These are phyloP conservation scores for Saccharomycopsis babjevae DNA, from an alignment of 805 yeast species.

Conservation along the genomic window DNA sequence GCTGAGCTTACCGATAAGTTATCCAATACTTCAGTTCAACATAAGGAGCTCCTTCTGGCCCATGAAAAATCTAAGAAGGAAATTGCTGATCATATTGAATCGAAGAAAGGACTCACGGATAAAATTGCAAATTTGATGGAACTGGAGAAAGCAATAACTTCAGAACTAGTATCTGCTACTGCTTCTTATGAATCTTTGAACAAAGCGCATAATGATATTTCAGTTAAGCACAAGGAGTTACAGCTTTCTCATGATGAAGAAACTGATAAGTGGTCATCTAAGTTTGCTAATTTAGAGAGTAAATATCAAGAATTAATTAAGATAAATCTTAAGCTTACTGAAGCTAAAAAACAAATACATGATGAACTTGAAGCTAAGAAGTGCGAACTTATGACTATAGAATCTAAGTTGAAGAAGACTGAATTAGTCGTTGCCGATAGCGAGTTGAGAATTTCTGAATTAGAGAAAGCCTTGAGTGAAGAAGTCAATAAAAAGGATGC, in stretches of 20 bases:
- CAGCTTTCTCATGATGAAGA: not conserved
- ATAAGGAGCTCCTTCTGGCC: not conserved
- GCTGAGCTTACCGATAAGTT: constrained; percentile 17
- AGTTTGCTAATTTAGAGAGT: not conserved
- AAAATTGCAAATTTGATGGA: not conserved
- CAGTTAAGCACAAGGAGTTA: not conserved
- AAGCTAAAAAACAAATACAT: not conserved
- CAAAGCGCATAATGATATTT: not conserved
- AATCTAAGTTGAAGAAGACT: not conserved
- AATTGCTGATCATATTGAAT: not conserved
- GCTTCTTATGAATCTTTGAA: constrained; percentile 7
- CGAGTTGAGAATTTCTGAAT: not conserved
- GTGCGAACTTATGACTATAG: not conserved
- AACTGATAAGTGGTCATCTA: not conserved
- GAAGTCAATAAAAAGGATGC: not conserved
- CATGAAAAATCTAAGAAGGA: not conserved
- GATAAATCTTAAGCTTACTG: not conserved
- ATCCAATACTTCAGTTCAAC: not conserved
- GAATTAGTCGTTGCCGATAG: not conserved
- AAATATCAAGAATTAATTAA: not conserved
- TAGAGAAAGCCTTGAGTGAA: not conserved
- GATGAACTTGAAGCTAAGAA: not conserved
- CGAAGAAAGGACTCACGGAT: not conserved
- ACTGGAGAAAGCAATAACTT: not conserved
- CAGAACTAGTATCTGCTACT: constrained; percentile 3